Conservation (phyloP, 345 rosid genomes). For the Hypericum androsaemum region DNA sequence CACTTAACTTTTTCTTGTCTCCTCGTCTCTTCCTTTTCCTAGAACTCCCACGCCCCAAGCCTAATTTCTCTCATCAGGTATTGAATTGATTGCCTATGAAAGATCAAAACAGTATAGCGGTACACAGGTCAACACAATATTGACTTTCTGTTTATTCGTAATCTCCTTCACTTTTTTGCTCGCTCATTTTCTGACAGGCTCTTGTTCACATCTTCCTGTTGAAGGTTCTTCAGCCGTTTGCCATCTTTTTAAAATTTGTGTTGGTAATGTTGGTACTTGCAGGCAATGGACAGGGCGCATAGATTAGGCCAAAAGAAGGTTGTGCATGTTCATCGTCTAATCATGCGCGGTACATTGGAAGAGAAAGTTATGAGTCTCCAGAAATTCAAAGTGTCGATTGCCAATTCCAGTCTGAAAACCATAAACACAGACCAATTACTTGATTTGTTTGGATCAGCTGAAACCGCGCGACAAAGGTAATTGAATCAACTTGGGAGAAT, state of each 20-base stretch:
- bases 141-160: too few relatives aligned
- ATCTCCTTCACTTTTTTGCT: too few relatives aligned
- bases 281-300: slow-evolving; percentile 99
- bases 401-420: slow-evolving; percentile 89
- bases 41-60: too few relatives aligned
- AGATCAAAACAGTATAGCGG: too few relatives aligned
- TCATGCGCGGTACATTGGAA: slow-evolving; percentile 96
- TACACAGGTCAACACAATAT: too few relatives aligned
- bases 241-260: background rate
- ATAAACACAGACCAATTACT: slow-evolving; percentile 98
- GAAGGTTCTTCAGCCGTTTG: background rate
- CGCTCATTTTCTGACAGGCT: background rate
- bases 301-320: slow-evolving; percentile 90
- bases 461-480: slow-evolving; percentile 61
- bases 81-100: too few relatives aligned
- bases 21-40: too few relatives aligned
- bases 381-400: slow-evolving; percentile 77
- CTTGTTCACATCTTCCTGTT: background rate
- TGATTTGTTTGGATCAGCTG: slow-evolving; percentile 85
- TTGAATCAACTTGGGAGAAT: background rate
- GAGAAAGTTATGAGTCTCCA: slow-evolving; percentile 99
- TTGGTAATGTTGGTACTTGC: slow-evolving; percentile 13
- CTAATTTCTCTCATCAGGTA: too few relatives aligned
- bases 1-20: too few relatives aligned
- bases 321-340: slow-evolving; percentile 93